phyloP scores from a whole-genome alignment of 192 early-diverging fungal species.

The Cladochytrium replicatum region DNA sequence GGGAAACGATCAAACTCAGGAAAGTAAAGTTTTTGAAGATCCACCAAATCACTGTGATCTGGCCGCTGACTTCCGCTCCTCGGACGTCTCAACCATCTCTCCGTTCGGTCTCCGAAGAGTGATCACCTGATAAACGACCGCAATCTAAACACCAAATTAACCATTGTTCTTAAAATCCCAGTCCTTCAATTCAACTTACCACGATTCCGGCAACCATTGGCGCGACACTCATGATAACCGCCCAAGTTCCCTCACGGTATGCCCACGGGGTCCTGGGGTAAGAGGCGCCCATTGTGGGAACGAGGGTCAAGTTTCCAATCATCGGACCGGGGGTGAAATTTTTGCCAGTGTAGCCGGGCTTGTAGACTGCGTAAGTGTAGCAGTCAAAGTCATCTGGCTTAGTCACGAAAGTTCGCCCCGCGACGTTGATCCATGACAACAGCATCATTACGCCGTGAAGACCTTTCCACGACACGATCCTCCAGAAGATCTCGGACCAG shows the following conservation, averaged over 20 bases:
- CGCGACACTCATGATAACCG: not conserved
- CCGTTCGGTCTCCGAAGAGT: no score
- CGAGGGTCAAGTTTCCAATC: not conserved
- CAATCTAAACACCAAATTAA: no score
- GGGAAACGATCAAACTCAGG: no score
- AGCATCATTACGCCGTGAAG: slow-evolving; percentile 9
- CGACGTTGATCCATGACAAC: slow-evolving; percentile 9
- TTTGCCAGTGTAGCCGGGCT: slow-evolving; percentile 5
- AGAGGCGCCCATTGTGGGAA: slow-evolving; percentile 5
- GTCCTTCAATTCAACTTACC: no score
- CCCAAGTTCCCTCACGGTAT: not conserved
- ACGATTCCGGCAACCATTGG: not conserved
- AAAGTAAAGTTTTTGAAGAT: no score
- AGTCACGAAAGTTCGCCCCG: slow-evolving; percentile 7
- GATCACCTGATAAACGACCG: no score
- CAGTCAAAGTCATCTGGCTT: slow-evolving; percentile 8
- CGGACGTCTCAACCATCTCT: no score
- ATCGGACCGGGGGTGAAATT: not conserved
- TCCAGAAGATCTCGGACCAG: not conserved
- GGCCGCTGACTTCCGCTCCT: no score
- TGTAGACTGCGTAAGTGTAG: slow-evolving; percentile 8
- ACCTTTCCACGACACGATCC: not conserved
- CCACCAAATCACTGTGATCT: no score
- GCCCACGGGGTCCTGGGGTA: slow-evolving; percentile 7
- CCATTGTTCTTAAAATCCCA: no score